Conservation (phyloP, 306 rosid genomes). For the Astragalus membranaceus region DNA sequence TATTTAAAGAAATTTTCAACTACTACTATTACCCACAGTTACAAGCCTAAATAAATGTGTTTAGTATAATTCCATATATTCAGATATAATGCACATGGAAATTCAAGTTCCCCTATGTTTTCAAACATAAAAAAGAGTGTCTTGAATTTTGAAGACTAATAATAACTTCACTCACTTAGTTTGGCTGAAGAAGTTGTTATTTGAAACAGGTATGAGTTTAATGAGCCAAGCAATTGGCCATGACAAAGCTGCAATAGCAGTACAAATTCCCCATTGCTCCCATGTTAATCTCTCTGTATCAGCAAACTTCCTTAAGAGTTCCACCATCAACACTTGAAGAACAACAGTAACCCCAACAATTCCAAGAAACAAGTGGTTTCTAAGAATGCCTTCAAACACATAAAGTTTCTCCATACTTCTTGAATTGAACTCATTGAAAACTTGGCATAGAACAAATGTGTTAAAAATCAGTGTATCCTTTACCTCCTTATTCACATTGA, state of each 20-base stretch:
- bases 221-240: constrained; percentile 81
- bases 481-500: constrained; percentile 41
- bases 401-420: constrained; percentile 75
- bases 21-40: neutral
- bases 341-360: constrained; percentile 63
- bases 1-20: neutral
- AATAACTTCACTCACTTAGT: constrained; percentile 20
- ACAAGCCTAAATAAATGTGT: neutral
- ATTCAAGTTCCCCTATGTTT: constrained; percentile 14
- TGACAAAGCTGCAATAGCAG: constrained; percentile 49
- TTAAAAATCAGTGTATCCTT: constrained; percentile 78
- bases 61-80: neutral
- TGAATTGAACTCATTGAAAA: constrained; percentile 82
- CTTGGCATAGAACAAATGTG: constrained; percentile 79
- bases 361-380: constrained; percentile 60
- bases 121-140: neutral
- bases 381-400: constrained; percentile 63
- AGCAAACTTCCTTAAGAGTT: constrained; percentile 76
- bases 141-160: neutral
- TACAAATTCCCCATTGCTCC: constrained; percentile 58
- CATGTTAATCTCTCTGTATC: constrained; percentile 57
- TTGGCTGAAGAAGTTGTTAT: constrained; percentile 34
- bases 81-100: neutral
- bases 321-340: constrained; percentile 84
- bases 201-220: constrained; percentile 58